Base-by-base conservation (phyloP, 176 grass and related monocot species). In the Zoysia pacifica region DNA sequence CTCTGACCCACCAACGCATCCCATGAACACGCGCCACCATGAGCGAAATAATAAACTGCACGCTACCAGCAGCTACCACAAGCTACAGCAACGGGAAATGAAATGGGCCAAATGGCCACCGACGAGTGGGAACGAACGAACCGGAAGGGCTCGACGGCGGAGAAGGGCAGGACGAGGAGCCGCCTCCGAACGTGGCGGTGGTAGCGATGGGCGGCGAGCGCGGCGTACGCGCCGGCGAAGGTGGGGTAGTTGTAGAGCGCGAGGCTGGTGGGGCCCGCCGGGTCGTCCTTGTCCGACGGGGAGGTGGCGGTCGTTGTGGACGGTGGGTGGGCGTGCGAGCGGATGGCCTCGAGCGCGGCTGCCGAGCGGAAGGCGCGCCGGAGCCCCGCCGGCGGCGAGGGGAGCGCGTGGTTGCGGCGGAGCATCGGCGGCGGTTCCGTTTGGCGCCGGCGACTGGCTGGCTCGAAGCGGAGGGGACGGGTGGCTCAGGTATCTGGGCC, bases 161-260 rank as follows among this genome's bases (percentile, higher is more conserved):
- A 95, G 88, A 94, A 98, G 16, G 96, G 90, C 7, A 98, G 86
- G 14, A 87, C 15, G 87, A 93, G 84, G 59, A 93, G 86, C 7
- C 79, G 86, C 1, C 81, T 79, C 9, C 38, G 2, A 62, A 81
- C 83, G 67, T 83, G 72, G 6, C 79, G 79, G 72, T 93, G 86
- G 85, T 87, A 98, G 54, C 93, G 90, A 80, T 84, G 81, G 44
- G 90, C 83, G n/a, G 87, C 91, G 49, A 94, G 90, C 69, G 88
- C 95, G 12, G 86, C 84, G 78, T 93, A 98, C 14, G 90, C 90
- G 63, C 95, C 90, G 49, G 86, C 83, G 45, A 98, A 94, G 74
- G 92, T 93, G 35, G 92, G 95, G 78, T 91, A 98, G 92, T 94
- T 93, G 84, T 98, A 98, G 3, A 94, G 86, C 28, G 71, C 95